Evolutionary conservation across 331 rosid species (phyloP).

Genomic region (Spiraea crenata): DNA sequence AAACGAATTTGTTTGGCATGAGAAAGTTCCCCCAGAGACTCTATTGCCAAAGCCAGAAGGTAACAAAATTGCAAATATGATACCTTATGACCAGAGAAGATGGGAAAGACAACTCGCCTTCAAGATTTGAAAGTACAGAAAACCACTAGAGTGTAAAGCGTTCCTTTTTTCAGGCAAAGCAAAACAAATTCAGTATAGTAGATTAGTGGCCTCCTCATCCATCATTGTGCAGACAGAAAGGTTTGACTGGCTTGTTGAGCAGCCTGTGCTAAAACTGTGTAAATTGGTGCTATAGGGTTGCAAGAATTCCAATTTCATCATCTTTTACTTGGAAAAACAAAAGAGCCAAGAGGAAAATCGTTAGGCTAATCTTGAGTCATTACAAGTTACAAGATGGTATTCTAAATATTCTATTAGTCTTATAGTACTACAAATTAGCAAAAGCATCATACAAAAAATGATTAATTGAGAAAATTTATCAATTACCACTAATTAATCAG

Average conservation of each 20-base stretch:
- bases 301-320: neutral
- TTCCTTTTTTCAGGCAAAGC: neutral
- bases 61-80: constrained; percentile 47
- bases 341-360: neutral
- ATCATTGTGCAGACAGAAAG: neutral
- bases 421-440: no score
- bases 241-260: neutral
- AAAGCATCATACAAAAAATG: neutral
- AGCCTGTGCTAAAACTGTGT: neutral
- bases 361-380: neutral
- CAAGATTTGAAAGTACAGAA: constrained; percentile 26
- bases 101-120: constrained; percentile 64
- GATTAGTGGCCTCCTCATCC: constrained; percentile 5
- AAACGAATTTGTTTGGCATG: constrained; percentile 67
- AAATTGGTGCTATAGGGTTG: neutral
- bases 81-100: constrained; percentile 58
- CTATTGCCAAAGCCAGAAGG: constrained; percentile 51
- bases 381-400: no score
- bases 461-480: neutral
- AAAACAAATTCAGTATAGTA: neutral
- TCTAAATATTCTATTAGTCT: no score
- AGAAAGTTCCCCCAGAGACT: constrained; percentile 45
- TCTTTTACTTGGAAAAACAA: neutral
- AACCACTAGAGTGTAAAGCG: neutral
- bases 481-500: no score